Base-by-base conservation (phyloP, 345 rosid species). In the Eucalyptus virginea region DNA sequence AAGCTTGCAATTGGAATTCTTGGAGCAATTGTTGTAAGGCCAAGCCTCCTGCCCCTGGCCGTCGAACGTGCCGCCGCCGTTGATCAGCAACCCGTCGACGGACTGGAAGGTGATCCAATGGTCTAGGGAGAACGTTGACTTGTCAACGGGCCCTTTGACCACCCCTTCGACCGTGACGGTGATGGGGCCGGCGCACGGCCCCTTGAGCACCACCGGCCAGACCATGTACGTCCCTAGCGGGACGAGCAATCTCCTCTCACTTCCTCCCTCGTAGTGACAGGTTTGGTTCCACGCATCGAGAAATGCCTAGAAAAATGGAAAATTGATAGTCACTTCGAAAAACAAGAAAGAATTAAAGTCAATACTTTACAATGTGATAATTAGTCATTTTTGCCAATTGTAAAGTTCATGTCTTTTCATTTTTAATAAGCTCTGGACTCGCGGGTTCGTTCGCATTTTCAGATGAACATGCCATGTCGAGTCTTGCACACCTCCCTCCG, bases 21-120 rank as follows among this genome's bases (percentile, higher is more conserved):
- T 45, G 42, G 8, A 9, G 77, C 94, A 93, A 5, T 87, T 17
- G 16, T 89, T 92, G 40, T 9, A 8, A 23, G 62, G 51, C 93
- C 95, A 93, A 77, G 92, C 93, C 1, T 58, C 34, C 40, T 23
- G 47, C 32, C 94, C 95, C 87, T 90, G 91, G 21, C 92, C 91
- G 30, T 92, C 92, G 13, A 92, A 77, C 5, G 87, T 86, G 26
- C 91, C 89, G 9, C 89, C 88, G 3, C 95, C 93, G 6, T 40
- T 32, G 28, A 93, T 87, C 26, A n/a, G 45, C 21, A 93, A 86
- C 32, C 50, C 11, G 21, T 90, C 72, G 12, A 91, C 51, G 50
- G 87, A 42, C 47, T 62, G 67, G 67, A 92, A 93, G 11, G 44
- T 32, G 86, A 92, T 86, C 94, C 93, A 92, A 37, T n/a, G 26